Evolutionary conservation across 1,284 basidiomycete genomes (phyloP).

Genomic region (Rhodotorula sp.): DNA sequence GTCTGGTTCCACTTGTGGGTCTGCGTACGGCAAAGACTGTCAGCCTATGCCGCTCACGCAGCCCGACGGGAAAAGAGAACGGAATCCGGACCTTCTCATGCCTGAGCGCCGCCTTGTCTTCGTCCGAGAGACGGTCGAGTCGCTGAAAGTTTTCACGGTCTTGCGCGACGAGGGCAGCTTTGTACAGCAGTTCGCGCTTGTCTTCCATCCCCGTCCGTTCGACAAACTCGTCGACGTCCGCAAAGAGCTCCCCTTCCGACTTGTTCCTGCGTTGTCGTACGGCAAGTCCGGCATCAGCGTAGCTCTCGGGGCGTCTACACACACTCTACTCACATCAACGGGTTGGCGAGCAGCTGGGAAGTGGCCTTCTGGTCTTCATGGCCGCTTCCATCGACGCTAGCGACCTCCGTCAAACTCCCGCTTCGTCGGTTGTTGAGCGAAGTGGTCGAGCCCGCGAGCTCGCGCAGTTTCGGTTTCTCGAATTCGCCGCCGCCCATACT

Average conservation of each 20-base stretch:
- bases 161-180: constrained; percentile 31
- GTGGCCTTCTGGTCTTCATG: neutral
- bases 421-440: neutral
- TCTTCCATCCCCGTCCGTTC: constrained; percentile 1
- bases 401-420: neutral
- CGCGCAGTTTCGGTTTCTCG: neutral
- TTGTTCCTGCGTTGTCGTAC: neutral
- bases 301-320: no score
- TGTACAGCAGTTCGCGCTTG: constrained; percentile 18
- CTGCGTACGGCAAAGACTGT: neutral
- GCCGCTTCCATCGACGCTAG: neutral
- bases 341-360: neutral
- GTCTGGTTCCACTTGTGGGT: constrained; percentile 20
- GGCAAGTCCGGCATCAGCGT: no score
- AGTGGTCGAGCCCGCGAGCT: neutral
- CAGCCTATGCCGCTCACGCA: neutral
- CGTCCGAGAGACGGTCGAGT: constrained; percentile 42
- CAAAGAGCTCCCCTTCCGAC: constrained; percentile 9
- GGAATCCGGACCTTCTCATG: constrained; percentile 34
- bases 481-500: neutral
- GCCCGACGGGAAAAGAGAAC: neutral
- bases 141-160: constrained; percentile 38
- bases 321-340: neutral
- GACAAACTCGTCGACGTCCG: constrained; percentile 26
- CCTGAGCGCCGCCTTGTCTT: constrained; percentile 43